phyloP scores from a whole-genome alignment of 2,329 filamentous ascomycete species.

The Leptographium flavum region DNA sequence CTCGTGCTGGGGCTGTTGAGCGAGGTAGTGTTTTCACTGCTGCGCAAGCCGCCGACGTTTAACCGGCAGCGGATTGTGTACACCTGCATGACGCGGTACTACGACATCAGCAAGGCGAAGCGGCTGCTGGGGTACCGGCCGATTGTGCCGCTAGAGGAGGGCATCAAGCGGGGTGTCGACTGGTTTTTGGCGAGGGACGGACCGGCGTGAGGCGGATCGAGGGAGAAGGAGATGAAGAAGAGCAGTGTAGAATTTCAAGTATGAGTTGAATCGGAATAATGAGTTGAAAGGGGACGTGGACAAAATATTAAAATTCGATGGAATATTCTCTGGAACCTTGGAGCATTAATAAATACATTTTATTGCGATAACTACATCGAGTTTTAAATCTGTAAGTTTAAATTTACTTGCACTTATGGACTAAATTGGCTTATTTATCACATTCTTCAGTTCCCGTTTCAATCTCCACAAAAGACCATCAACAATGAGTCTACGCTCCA shows the following conservation, averaged over 20 bases:
- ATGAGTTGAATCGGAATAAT: too few species aligned
- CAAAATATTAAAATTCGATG: too few species aligned
- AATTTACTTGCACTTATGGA: too few species aligned
- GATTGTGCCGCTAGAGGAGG: slow-evolving; percentile 51
- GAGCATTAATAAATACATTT: too few species aligned
- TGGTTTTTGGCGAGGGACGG: slow-evolving; percentile 43
- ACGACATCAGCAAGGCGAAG: slow-evolving; percentile 64
- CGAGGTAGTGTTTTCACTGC: slow-evolving; percentile 34
- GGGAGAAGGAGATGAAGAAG: neutral
- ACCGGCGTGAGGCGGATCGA: slow-evolving; percentile 25
- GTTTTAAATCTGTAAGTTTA: too few species aligned
- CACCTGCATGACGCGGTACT: slow-evolving; percentile 64
- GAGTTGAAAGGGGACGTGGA: too few species aligned
- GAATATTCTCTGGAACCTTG: too few species aligned
- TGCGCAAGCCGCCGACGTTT: slow-evolving; percentile 41
- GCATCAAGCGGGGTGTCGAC: slow-evolving; percentile 36
- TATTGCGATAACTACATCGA: too few species aligned
- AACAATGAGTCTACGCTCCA: slow-evolving; percentile 13
- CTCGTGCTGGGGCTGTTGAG: slow-evolving; percentile 35
- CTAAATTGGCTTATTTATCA: too few species aligned
- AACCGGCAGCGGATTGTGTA: slow-evolving; percentile 48
- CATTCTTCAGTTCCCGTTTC: too few species aligned
- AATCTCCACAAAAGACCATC: neutral
- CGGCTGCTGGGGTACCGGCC: slow-evolving; percentile 54
- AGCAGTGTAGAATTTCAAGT: too few species aligned